Evolutionary conservation across 148 eudicot species (phyloP), one percentile per base, ranked within the genome.

Genomic region (Chenopodium quinoa): DNA sequence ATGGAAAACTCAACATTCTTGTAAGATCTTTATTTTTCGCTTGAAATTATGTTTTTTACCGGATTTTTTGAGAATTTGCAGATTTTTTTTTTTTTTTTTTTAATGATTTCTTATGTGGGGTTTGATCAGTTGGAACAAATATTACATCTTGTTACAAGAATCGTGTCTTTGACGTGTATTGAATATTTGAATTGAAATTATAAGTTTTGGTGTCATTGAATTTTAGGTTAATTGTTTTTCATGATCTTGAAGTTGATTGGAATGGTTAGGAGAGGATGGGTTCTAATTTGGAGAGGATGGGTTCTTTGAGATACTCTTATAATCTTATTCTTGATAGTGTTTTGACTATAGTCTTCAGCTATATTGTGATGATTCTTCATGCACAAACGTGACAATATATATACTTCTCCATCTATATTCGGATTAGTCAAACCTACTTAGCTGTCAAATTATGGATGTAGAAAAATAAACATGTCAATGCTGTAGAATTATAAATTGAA

Each of bases 1-100:
- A 68, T 80, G 97, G 97, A 73, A 95, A 92, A 78, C 97, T 95
- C 79, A 86, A 93, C 81, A 90, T 95, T 81, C 97, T 95, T 82
- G 97, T 95, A 82, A 82, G 97, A 88, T 77, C 27, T 67, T 23
- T 44, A 22, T 7, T n/a, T 40, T 25, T 23, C 4, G 34, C 58
- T n/a, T 20, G 22, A 9, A 50, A n/a, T 20, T 50, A 65, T 75
- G 17, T 68, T 6, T 64, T 73, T 73, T 65, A 29, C 4, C 1
- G 62, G 52, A 7, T 47, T 13, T 3, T 44, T 73, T 23, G 56
- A 23, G 31, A n/a, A 9, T 14, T 9, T 71, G 22, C 20, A 14
- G 23, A 12, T 27, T 27, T 27, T 27, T 27, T 27, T 27, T 27
- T 27, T 0, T 0, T 27, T 27, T 27, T 27, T 27, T 74, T 47